These are phyloP conservation scores for Barnettozyma sp. DNA, from an alignment of 805 yeast species.

Conservation along the genomic window DNA sequence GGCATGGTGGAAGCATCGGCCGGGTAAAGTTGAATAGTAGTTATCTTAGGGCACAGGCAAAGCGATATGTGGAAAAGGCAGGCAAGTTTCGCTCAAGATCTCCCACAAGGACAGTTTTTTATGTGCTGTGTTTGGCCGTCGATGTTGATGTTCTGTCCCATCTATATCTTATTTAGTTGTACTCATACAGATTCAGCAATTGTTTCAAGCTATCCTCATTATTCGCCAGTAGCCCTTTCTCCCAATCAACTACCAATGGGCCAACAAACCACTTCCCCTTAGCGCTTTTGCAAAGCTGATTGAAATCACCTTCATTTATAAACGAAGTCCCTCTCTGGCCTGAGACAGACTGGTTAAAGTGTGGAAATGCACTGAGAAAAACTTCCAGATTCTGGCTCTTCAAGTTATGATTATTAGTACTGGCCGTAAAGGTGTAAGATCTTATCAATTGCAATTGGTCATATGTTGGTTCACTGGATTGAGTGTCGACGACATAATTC, in stretches of 20 bases:
- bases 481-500: slow-evolving; percentile 3
- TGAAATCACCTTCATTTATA: slow-evolving; percentile 11
- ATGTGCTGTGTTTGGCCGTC: too few species aligned
- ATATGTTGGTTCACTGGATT: slow-evolving; percentile 18
- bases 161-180: too few species aligned
- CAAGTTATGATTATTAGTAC: slow-evolving; percentile 4
- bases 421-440: slow-evolving; percentile 11
- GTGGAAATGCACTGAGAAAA: slow-evolving; percentile 20
- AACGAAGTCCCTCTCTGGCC: slow-evolving; percentile 7
- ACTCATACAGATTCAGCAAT: slow-evolving; percentile 16
- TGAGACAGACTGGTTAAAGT: slow-evolving; percentile 12
- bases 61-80: too few species aligned
- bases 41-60: too few species aligned
- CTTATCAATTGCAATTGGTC: slow-evolving; percentile 22
- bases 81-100: too few species aligned
- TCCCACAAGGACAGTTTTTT: too few species aligned
- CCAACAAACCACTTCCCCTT: slow-evolving; percentile 27
- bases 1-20: too few species aligned
- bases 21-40: too few species aligned
- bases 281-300: slow-evolving; percentile 11
- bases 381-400: slow-evolving; percentile 9
- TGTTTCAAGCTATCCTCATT: slow-evolving; percentile 35
- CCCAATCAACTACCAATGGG: slow-evolving; percentile 61
- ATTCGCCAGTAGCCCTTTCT: slow-evolving; percentile 46
- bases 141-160: too few species aligned